A percentile compares a stretch with the other conserved stretches of the same genome.
phyloP scores from a whole-genome alignment of 2,329 filamentous ascomycete species.

The Aaosphaeria pasadenensis region DNA sequence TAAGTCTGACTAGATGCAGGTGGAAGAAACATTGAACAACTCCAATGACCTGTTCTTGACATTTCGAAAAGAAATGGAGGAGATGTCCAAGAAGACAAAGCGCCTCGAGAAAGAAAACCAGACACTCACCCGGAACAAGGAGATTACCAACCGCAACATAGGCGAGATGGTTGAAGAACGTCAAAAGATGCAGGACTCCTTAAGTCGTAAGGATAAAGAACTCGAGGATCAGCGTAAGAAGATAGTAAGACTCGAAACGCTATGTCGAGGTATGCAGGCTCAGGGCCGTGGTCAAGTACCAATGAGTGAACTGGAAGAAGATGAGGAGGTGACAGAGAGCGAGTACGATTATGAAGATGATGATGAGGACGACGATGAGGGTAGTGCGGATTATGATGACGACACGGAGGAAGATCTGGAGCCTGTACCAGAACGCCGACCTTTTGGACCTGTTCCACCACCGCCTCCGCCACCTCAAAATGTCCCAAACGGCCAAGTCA shows the following conservation, averaged over 20 bases:
- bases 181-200: conserved; percentile 68
- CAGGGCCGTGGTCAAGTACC: conserved; percentile 75
- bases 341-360: conserved; percentile 42
- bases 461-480: conserved; percentile 34
- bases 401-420: conserved; percentile 55
- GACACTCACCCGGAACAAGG: conserved; percentile 85
- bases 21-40: conserved; percentile 97
- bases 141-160: conserved; percentile 90
- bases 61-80: conserved; percentile 98
- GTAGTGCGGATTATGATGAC: conserved; percentile 52
- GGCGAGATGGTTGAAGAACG: conserved; percentile 96
- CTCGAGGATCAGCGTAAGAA: conserved; percentile 78
- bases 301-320: conserved; percentile 50
- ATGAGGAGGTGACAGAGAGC: conserved; percentile 52
- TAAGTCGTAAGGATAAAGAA: conserved; percentile 70
- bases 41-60: conserved; percentile 97
- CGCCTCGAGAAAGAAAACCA: conserved; percentile 95
- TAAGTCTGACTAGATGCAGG: conserved; percentile 63
- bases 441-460: conserved; percentile 36
- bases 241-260: conserved; percentile 86
- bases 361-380: conserved; percentile 42
- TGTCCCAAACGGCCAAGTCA: conserved; percentile 30
- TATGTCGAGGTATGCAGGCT: conserved; percentile 95
- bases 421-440: conserved; percentile 30
- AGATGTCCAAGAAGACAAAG: conserved; percentile 99